Evolutionary conservation across 1,139 yeast genomes (phyloP), one percentile per base, ranked within the genome.

Genomic region (Blastobotrys persicus): DNA sequence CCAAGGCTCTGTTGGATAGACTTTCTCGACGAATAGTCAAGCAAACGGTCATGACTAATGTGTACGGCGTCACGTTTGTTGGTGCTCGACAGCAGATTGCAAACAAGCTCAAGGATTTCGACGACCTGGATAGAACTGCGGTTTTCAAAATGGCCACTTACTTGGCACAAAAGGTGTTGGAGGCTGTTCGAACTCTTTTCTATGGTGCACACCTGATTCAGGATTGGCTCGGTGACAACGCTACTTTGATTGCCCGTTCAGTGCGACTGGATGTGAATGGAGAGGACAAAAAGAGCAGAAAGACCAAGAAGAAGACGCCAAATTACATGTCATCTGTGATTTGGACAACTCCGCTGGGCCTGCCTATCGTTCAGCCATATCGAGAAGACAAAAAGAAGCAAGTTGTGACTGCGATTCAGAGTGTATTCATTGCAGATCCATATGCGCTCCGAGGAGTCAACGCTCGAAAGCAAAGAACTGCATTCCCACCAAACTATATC

Each of bases 1-100:
- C 42, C 42, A 40, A 39, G 41, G 23, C 39, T 18, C 32, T 47
- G 18, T 14, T 43, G n/a, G 88, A 84, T 48, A 78, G 81, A 56
- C 79, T 92, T 54, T 78, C 84, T 19, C 79, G 99, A 61, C 91
- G 91, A 66, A 85, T 92, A 44, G 96, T 92, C 44, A 92, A 92
- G 66, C 98, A 92, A 68, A 88, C 98, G 0, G 98, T 92, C 28
- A 92, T 92, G 99, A 92, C 99, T 1, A 91, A 89, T 61, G 99
- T 92, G 40, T 92, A 94, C 65, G 99, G 99, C 59, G 99, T 92
- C 11, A 92, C 99, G 0, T 88, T 80, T 65, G 79, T 88, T 55
- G 99, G 99, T 16, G 98, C 98, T 0, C 79, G 88, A 23, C 84
- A 83, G 3, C 99, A 92, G 71, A 88, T 92, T 60, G 63, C 68